These are phyloP conservation scores for Plasmodium gaboni DNA, from an alignment of 169 alveolate genomes.

Conservation along the genomic window DNA sequence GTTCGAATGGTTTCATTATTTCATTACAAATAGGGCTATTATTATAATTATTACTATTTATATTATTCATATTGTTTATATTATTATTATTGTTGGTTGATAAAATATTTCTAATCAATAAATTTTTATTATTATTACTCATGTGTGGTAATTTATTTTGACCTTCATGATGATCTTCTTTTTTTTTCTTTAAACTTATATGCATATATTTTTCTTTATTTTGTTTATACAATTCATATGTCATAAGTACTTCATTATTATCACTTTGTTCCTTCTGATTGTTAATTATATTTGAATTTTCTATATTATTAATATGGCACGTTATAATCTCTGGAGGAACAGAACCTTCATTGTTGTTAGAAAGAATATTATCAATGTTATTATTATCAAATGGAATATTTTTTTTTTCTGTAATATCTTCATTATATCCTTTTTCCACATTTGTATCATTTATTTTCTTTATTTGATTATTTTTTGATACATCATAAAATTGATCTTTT, in stretches of 20 bases:
- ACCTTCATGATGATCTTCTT: background rate
- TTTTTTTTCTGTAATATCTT: background rate
- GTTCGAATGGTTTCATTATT: background rate
- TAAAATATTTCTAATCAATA: constrained; percentile 6
- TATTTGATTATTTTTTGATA: too few relatives aligned
- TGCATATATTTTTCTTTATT: constrained; percentile 73
- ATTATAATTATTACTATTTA: background rate
- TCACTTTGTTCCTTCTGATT: background rate
- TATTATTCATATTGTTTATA: background rate
- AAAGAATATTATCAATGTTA: background rate
- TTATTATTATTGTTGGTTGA: background rate
- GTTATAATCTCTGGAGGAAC: too few relatives aligned
- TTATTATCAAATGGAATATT: background rate
- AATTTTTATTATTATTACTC: background rate
- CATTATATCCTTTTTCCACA: background rate
- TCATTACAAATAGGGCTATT: background rate
- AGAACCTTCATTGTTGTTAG: background rate
- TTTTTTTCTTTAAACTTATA: constrained; percentile 44
- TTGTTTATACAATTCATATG: constrained; percentile 63
- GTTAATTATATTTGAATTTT: background rate
- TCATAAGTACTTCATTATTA: constrained; percentile 23
- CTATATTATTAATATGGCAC: background rate
- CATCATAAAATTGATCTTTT: too few relatives aligned
- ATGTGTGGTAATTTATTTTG: background rate
- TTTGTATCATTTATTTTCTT: background rate